phyloP scores from a whole-genome alignment of 2,329 filamentous ascomycete genomes.

The Aspergillus neotritici region DNA sequence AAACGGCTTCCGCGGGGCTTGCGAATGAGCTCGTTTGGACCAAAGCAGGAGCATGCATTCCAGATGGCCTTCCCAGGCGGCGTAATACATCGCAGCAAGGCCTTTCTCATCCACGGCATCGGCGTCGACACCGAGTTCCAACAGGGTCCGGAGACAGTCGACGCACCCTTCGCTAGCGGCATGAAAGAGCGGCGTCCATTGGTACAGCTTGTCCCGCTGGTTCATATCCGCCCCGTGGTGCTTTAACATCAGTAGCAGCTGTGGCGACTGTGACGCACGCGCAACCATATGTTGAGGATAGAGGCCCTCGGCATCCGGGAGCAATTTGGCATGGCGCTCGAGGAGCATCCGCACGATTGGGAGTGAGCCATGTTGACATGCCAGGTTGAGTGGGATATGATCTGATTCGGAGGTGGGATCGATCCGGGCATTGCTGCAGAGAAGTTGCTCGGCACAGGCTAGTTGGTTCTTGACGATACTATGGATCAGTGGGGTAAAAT shows the following conservation, averaged over 20 bases:
- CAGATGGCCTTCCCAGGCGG: conserved; percentile 93
- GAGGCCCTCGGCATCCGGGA: conserved; percentile 92
- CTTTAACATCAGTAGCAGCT: conserved; percentile 73
- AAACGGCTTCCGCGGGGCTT: conserved; percentile 24
- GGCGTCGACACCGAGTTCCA: conserved; percentile 72
- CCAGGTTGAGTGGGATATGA: conserved; percentile 88
- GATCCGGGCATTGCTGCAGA: conserved; percentile 73
- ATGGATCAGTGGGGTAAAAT: conserved; percentile 93
- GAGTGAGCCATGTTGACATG: conserved; percentile 86
- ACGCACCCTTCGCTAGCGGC: conserved; percentile 95
- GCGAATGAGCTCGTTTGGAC: conserved; percentile 28
- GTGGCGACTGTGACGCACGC: conserved; percentile 73
- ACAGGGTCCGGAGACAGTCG: conserved; percentile 72
- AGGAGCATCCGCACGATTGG: conserved; percentile 80
- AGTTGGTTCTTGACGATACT: conserved; percentile 84
- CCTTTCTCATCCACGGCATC: conserved; percentile 86
- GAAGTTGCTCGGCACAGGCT: conserved; percentile 70
- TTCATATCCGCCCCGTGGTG: conserved; percentile 84
- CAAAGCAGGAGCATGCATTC: conserved; percentile 85
- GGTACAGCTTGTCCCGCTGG: conserved; percentile 90
- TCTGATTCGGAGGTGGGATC: conserved; percentile 81
- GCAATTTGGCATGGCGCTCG: conserved; percentile 69
- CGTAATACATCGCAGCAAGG: conserved; percentile 94
- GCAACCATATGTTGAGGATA: conserved; percentile 97
- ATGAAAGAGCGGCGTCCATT: conserved; percentile 95